These are phyloP conservation scores for Phylloporus sp. DNA, from an alignment of 768 basidiomycete species.

Conservation along the genomic window DNA sequence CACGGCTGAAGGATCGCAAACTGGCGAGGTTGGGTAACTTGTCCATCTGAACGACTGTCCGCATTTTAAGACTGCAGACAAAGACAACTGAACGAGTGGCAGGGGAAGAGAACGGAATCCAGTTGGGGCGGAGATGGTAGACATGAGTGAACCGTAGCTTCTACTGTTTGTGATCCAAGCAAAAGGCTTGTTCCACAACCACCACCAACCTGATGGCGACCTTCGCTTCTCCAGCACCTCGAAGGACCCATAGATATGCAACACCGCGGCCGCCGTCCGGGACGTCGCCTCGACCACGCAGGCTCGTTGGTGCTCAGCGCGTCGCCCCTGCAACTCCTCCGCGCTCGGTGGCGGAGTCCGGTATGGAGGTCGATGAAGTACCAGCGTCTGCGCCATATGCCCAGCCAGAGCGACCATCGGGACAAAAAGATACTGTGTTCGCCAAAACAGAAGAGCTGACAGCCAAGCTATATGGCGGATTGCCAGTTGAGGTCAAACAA, in stretches of 20 bases:
- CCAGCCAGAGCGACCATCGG: conserved; percentile 35
- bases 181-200: not conserved
- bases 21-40: conserved; percentile 33
- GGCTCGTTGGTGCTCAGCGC: conserved; percentile 25
- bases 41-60: conserved; percentile 89
- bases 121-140: conserved; percentile 12
- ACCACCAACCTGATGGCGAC: conserved; percentile 37
- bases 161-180: conserved; percentile 6
- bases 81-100: conserved; percentile 64
- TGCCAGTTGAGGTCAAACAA: conserved; percentile 74
- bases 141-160: conserved; percentile 12
- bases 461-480: conserved; percentile 61
- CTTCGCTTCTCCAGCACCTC: conserved; percentile 60
- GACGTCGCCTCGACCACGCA: conserved; percentile 26
- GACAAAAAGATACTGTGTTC: conserved; percentile 42
- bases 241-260: conserved; percentile 41
- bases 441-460: conserved; percentile 71
- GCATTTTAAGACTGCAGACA: conserved; percentile 72
- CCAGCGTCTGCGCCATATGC: conserved; percentile 37
- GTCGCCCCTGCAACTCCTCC: conserved; percentile 20
- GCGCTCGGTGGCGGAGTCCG: conserved; percentile 40
- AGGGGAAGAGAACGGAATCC: conserved; percentile 61
- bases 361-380: conserved; percentile 68
- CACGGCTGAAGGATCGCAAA: conserved; percentile 8
- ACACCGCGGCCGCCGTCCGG: conserved; percentile 23